Conservation (phyloP, 495 filamentous ascomycete genomes). For the Podospora anserina region DNA sequence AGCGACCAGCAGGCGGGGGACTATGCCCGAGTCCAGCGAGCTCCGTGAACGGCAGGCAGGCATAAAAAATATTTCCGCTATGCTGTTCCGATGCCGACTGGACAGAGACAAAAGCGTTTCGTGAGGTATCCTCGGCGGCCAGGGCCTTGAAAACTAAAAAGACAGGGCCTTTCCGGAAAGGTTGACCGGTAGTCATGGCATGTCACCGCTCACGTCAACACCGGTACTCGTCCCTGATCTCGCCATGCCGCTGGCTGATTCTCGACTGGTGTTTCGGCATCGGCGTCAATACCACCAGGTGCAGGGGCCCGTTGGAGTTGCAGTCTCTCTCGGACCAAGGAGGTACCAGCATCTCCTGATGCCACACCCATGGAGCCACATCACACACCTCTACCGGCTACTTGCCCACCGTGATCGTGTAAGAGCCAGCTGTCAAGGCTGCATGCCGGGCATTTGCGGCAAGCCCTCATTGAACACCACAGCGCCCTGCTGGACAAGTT, state of each 20-base stretch:
- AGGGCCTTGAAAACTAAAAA: background rate
- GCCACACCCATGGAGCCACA: background rate
- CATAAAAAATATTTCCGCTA: background rate
- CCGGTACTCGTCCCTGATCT: background rate
- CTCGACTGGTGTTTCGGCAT: background rate
- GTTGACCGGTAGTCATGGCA: background rate
- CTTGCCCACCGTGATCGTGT: background rate
- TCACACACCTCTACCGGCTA: background rate
- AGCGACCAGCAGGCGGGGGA: no score
- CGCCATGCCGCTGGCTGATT: background rate
- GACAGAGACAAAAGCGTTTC: background rate
- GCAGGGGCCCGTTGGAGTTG: conserved; percentile 22
- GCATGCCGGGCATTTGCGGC: background rate
- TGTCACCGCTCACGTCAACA: background rate
- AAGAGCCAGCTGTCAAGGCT: background rate
- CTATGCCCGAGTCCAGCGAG: conserved; percentile 7
- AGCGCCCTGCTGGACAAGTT: background rate
- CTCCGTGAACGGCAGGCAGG: conserved; percentile 7
- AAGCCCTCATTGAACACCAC: background rate
- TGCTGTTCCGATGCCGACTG: background rate
- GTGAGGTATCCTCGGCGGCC: background rate
- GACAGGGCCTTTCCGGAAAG: background rate
- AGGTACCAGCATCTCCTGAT: background rate
- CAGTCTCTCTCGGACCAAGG: conserved; percentile 15
- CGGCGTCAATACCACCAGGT: conserved; percentile 11